A percentile compares a stretch with the other conserved stretches of the same genome.
These are phyloP conservation scores for Zelopaecilomyces penicillatus DNA, from an alignment of 2,329 filamentous ascomycete genomes.

Conservation along the genomic window DNA sequence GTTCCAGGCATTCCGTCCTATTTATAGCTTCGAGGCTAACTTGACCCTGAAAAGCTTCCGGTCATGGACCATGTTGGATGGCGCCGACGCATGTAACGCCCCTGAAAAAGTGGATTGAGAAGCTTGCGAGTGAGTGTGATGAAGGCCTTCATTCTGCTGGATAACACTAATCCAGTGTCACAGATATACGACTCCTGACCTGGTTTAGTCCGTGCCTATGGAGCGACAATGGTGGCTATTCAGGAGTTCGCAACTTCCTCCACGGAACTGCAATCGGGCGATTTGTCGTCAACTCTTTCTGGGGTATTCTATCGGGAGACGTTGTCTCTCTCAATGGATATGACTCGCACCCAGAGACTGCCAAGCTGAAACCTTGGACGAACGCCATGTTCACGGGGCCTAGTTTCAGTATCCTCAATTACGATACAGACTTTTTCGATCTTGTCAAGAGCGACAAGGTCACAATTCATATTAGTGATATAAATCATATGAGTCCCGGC, in stretches of 20 bases:
- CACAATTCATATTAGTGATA: constrained; percentile 43
- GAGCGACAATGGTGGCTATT: constrained; percentile 55
- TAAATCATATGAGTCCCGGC: constrained; percentile 34
- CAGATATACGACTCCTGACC: constrained; percentile 55
- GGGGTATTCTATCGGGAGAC: constrained; percentile 48
- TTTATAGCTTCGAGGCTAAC: constrained; percentile 1
- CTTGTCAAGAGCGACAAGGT: constrained; percentile 45
- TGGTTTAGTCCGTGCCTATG: constrained; percentile 72
- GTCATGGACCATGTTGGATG: constrained; percentile 53
- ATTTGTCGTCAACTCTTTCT: constrained; percentile 47
- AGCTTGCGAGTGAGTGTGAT: constrained; percentile 44
- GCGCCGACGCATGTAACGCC: constrained; percentile 55
- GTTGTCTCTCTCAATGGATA: constrained; percentile 45
- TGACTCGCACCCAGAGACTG: constrained; percentile 42
- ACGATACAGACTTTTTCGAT: constrained; percentile 48
- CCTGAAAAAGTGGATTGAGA: constrained; percentile 59
- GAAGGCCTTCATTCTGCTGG: constrained; percentile 34
- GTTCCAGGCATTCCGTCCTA: not conserved
- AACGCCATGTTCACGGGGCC: constrained; percentile 44
- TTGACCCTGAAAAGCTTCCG: constrained; percentile 25
- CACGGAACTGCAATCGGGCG: constrained; percentile 51
- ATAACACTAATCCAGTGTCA: not conserved
- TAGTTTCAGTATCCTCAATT: constrained; percentile 53
- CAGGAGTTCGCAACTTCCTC: constrained; percentile 43
- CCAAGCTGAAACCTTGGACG: constrained; percentile 46